Evolutionary conservation across 352 stramenopile species (phyloP).

Genomic region (Phytophthora vignae): DNA sequence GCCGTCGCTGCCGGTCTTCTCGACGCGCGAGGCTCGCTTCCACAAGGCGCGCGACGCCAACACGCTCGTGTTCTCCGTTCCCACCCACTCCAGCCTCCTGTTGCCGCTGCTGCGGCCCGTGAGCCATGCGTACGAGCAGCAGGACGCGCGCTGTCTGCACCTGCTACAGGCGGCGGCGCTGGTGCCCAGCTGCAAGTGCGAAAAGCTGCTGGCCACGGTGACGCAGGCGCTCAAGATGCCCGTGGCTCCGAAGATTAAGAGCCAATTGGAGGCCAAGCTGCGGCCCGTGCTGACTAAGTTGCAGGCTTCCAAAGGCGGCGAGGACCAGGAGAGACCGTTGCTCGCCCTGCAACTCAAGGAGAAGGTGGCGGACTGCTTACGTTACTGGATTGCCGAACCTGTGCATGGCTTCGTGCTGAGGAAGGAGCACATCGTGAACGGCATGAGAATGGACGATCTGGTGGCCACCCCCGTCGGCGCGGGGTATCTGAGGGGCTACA

Average conservation of each 20-base stretch:
- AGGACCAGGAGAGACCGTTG: slow-evolving; percentile 37
- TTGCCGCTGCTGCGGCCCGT: slow-evolving; percentile 57
- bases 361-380: slow-evolving; percentile 68
- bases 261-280: slow-evolving; percentile 46
- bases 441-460: slow-evolving; percentile 67
- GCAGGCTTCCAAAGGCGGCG: slow-evolving; percentile 8
- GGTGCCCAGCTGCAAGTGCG: slow-evolving; percentile 67
- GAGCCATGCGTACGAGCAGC: slow-evolving; percentile 64
- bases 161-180: slow-evolving; percentile 67
- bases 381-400: slow-evolving; percentile 73
- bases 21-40: slow-evolving; percentile 53
- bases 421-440: slow-evolving; percentile 76
- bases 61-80: slow-evolving; percentile 58
- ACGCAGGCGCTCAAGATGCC: slow-evolving; percentile 59
- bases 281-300: slow-evolving; percentile 32
- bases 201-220: slow-evolving; percentile 58
- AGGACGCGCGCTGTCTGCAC: slow-evolving; percentile 74
- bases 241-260: slow-evolving; percentile 40
- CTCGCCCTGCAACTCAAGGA: slow-evolving; percentile 75
- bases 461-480: slow-evolving; percentile 67
- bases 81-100: slow-evolving; percentile 60
- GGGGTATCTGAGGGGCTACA: slow-evolving; percentile 70
- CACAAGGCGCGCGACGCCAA: slow-evolving; percentile 69
- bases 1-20: slow-evolving; percentile 58
- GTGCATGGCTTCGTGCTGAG: slow-evolving; percentile 73